Evolutionary conservation across 345 rosid genomes (phyloP).

Genomic region (Syzygium oleosum): DNA sequence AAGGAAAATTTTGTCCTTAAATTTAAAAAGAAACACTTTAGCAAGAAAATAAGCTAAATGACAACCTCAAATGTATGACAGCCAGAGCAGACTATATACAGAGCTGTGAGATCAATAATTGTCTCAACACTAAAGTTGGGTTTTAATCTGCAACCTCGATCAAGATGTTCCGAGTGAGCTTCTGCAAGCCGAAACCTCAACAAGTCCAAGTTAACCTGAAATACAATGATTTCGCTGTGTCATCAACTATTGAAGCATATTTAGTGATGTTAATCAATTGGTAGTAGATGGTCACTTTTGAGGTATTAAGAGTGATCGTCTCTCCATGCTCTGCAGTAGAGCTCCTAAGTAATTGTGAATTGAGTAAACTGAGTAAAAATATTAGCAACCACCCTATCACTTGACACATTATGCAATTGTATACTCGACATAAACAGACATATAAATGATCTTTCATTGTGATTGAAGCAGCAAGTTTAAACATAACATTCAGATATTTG

Average conservation of each 20-base stretch:
- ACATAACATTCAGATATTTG: not conserved
- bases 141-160: constrained; percentile 61
- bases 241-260: not conserved
- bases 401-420: not conserved
- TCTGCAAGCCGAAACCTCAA: constrained; percentile 52
- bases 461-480: not conserved
- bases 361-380: not conserved
- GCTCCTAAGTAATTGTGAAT: not conserved
- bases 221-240: not conserved
- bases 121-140: constrained; percentile 48
- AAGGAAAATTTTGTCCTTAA: not conserved
- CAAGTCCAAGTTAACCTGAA: constrained; percentile 47
- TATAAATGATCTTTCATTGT: not conserved
- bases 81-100: constrained; percentile 57
- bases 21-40: not conserved
- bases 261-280: not conserved
- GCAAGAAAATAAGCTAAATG: constrained; percentile 15
- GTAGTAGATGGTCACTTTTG: not conserved
- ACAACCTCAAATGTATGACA: constrained; percentile 66
- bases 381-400: not conserved
- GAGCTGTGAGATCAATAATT: constrained; percentile 54
- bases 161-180: constrained; percentile 59
- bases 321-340: not conserved
- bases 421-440: not conserved
- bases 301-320: not conserved